These are phyloP conservation scores for Pseudogymnoascus sp. DNA, from an alignment of 2,329 filamentous ascomycete species.

Conservation along the genomic window DNA sequence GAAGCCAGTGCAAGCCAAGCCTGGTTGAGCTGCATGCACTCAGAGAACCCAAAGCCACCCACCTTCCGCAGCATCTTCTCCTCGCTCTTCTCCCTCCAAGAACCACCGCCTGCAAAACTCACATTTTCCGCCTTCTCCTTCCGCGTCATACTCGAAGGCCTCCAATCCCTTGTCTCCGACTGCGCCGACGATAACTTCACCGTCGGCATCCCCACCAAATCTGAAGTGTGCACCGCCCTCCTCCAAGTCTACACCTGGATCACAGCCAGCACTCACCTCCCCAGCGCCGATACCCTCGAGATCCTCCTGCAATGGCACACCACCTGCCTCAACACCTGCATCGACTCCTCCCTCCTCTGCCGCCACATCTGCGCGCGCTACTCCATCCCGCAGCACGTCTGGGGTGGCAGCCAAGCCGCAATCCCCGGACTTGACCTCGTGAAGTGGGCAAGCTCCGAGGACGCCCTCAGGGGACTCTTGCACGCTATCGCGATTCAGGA, in stretches of 20 bases:
- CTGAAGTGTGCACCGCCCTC: slow-evolving; percentile 32
- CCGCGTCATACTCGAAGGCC: slow-evolving; percentile 35
- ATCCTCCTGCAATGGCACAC: slow-evolving; percentile 36
- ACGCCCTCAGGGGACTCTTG: slow-evolving; percentile 33
- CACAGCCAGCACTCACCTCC: slow-evolving; percentile 29
- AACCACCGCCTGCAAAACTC: slow-evolving; percentile 24
- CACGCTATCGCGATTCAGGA: slow-evolving; percentile 38
- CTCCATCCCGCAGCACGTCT: slow-evolving; percentile 32
- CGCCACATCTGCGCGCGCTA: slow-evolving; percentile 32
- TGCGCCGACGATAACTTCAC: slow-evolving; percentile 30
- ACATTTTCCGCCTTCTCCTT: slow-evolving; percentile 33
- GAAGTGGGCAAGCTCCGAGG: slow-evolving; percentile 31
- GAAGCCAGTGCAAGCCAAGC: slow-evolving; percentile 32
- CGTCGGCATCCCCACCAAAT: slow-evolving; percentile 32
- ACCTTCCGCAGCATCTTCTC: slow-evolving; percentile 34
- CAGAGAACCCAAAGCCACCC: slow-evolving; percentile 24
- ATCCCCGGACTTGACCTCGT: slow-evolving; percentile 29
- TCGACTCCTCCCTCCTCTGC: slow-evolving; percentile 33
- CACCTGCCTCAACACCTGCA: slow-evolving; percentile 34
- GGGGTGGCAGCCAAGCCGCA: slow-evolving; percentile 24
- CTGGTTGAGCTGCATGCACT: slow-evolving; percentile 31
- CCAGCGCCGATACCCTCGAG: slow-evolving; percentile 31
- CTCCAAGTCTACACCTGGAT: slow-evolving; percentile 33
- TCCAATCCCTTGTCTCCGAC: slow-evolving; percentile 36
- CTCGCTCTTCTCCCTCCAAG: slow-evolving; percentile 30